Percentiles rank a stretch among this genome's conserved stretches.
phyloP scores from a whole-genome alignment of 306 rosid genomes.

The Fagus crenata region DNA sequence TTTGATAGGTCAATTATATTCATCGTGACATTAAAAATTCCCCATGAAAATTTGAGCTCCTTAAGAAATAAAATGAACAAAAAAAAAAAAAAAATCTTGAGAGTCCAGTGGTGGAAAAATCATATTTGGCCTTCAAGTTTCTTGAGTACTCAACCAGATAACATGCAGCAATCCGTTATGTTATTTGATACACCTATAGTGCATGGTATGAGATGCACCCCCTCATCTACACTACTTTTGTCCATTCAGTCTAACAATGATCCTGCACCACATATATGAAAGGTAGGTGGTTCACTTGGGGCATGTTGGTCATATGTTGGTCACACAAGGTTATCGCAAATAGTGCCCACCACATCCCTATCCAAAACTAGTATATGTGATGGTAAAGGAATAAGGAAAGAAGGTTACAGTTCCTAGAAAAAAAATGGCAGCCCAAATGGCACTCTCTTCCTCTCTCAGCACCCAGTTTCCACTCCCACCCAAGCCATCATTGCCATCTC shows the following conservation, averaged over 20 bases:
- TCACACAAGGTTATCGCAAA: constrained; percentile 37
- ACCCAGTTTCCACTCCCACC: constrained; percentile 46
- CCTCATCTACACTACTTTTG: neutral
- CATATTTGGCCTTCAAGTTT: neutral
- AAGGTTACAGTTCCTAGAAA: constrained; percentile 9
- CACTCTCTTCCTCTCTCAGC: constrained; percentile 51
- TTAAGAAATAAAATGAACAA: neutral
- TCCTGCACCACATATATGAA: neutral
- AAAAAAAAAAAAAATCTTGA: neutral
- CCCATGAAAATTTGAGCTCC: neutral
- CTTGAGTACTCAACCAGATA: neutral
- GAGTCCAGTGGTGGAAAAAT: neutral
- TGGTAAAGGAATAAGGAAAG: constrained; percentile 32
- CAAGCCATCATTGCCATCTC: constrained; percentile 36
- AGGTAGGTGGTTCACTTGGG: neutral
- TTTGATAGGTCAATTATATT: neutral
- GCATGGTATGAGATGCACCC: no score
- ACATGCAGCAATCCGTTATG: no score
- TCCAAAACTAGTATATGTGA: constrained; percentile 43
- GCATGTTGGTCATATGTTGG: neutral
- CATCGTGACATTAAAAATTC: neutral
- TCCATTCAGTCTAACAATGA: neutral
- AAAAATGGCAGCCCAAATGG: constrained; percentile 64
- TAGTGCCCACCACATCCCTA: constrained; percentile 34
- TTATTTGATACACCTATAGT: no score